phyloP scores from a whole-genome alignment of 257 asterid species.

The Solanum gandarillasii region DNA sequence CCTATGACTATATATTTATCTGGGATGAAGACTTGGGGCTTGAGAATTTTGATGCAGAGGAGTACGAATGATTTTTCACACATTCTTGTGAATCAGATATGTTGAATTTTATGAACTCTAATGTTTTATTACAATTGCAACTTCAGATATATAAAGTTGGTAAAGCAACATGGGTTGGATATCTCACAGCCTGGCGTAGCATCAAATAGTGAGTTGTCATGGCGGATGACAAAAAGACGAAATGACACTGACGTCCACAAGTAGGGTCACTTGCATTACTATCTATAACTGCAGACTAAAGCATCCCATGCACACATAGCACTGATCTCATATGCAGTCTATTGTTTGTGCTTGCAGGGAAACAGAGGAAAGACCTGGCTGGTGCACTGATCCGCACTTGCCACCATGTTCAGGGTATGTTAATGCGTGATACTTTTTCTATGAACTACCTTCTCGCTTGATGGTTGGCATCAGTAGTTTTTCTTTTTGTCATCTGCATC shows the following conservation, averaged over 20 bases:
- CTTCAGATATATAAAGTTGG: slow-evolving; percentile 57
- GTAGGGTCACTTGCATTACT: slow-evolving; percentile 21
- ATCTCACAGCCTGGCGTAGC: slow-evolving; percentile 95
- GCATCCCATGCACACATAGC: not conserved
- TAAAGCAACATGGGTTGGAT: slow-evolving; percentile 65
- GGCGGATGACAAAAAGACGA: slow-evolving; percentile 71
- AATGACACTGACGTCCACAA: slow-evolving; percentile 78
- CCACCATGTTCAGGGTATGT: slow-evolving; percentile 99
- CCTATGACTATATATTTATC: slow-evolving; percentile 70
- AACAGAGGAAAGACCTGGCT: slow-evolving; percentile 75
- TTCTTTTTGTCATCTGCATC: not conserved
- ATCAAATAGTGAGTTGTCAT: slow-evolving; percentile 61
- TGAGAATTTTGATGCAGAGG: slow-evolving; percentile 68
- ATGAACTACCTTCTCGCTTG: not conserved
- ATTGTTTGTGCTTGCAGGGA: slow-evolving; percentile 29
- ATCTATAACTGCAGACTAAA: not conserved
- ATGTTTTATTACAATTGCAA: not conserved
- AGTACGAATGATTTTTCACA: slow-evolving; percentile 29
- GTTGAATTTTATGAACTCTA: not conserved
- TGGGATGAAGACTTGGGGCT: slow-evolving; percentile 95
- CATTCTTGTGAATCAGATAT: not conserved
- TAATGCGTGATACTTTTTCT: not conserved
- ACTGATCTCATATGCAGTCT: not conserved
- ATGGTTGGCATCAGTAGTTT: not conserved
- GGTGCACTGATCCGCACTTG: slow-evolving; percentile 76